Percentiles rank a stretch among this genome's conserved stretches.
These are phyloP conservation scores for Pholiota adiposa DNA, from an alignment of 1,284 basidiomycete genomes.

Conservation along the genomic window DNA sequence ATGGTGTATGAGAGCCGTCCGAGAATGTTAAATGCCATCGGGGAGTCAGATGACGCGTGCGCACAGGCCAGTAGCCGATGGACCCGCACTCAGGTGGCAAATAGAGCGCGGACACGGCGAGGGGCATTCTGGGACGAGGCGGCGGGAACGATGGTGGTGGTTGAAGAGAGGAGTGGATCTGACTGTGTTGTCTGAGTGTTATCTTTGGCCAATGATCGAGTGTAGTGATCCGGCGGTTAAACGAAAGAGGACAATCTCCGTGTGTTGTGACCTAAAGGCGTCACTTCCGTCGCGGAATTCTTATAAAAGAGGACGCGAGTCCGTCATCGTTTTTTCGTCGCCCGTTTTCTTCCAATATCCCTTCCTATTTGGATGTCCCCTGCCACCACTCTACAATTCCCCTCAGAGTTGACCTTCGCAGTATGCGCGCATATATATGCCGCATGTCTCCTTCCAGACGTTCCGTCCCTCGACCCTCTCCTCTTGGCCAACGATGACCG, in stretches of 20 bases:
- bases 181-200: constrained; percentile 1
- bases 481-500: constrained; percentile 48
- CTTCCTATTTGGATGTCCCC: constrained; percentile 11
- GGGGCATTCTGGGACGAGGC: not conserved
- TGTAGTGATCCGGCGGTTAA: constrained; percentile 4
- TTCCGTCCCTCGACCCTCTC: constrained; percentile 72
- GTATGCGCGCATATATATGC: constrained; percentile 73
- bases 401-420: constrained; percentile 67
- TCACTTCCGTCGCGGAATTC: constrained; percentile 7
- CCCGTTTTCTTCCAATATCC: not conserved
- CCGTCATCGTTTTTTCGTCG: not conserved
- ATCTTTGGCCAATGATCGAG: constrained; percentile 6
- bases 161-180: constrained; percentile 3
- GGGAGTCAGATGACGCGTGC: constrained; percentile 3
- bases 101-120: not conserved
- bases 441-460: constrained; percentile 55
- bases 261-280: constrained; percentile 1
- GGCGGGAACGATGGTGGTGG: constrained; percentile 1
- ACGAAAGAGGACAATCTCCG: constrained; percentile 2
- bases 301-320: constrained; percentile 6
- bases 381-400: constrained; percentile 40
- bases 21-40: not conserved
- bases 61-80: constrained; percentile 10
- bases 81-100: not conserved
- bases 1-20: constrained; percentile 1